phyloP scores from a whole-genome alignment of 106 monocot species.

The Posidonia australis region DNA sequence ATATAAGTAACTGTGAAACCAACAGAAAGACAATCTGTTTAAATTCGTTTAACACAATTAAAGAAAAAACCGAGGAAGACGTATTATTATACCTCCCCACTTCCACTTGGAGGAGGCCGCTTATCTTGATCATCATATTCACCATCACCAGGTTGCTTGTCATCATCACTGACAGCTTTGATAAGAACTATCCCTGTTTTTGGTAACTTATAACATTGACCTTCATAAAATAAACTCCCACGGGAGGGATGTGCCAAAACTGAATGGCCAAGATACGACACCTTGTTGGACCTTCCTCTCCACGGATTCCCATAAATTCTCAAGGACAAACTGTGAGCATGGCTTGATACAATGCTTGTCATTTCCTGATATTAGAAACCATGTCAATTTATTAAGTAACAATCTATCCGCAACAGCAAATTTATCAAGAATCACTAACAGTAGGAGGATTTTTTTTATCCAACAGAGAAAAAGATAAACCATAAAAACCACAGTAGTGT shows the following conservation, averaged over 20 bases:
- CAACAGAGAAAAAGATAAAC: too few relatives aligned
- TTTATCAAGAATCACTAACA: too few relatives aligned
- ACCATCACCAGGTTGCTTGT: slow-evolving; percentile 24
- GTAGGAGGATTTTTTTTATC: too few relatives aligned
- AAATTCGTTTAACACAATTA: not conserved
- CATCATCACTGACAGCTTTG: slow-evolving; percentile 39
- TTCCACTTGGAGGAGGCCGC: slow-evolving; percentile 15
- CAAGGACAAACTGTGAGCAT: slow-evolving; percentile 20
- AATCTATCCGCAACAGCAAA: not conserved
- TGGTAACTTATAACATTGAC: slow-evolving; percentile 11
- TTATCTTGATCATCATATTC: slow-evolving; percentile 35
- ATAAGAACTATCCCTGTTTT: slow-evolving; percentile 9
- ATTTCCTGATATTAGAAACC: slow-evolving; percentile 35
- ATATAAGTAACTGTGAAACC: too few relatives aligned
- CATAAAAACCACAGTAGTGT: too few relatives aligned
- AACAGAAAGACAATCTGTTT: too few relatives aligned
- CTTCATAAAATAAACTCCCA: slow-evolving; percentile 25
- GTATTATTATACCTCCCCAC: slow-evolving; percentile 17
- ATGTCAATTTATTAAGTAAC: not conserved
- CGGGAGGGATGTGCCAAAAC: slow-evolving; percentile 18
- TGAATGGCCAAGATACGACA: slow-evolving; percentile 30
- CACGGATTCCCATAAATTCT: slow-evolving; percentile 21
- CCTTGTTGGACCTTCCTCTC: slow-evolving; percentile 31
- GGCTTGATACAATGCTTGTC: slow-evolving; percentile 36
- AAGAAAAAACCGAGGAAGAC: not conserved